Evolutionary conservation across 345 rosid species (phyloP).

Genomic region (Hibiscus trionum): DNA sequence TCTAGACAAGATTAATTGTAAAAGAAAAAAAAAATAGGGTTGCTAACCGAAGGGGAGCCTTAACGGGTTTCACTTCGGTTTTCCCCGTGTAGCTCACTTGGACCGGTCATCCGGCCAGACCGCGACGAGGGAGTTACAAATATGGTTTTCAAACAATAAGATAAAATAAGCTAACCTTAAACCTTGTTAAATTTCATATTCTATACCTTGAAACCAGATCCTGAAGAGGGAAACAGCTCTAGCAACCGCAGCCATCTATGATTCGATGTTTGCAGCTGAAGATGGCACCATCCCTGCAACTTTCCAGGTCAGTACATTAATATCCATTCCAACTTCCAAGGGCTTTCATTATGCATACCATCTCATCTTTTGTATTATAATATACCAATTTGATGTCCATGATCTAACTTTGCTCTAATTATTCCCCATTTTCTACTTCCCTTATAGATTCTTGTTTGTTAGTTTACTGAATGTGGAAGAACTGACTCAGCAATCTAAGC

Average conservation of each 20-base stretch:
- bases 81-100: too few relatives aligned
- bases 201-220: slow-evolving; percentile 34
- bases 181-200: not conserved
- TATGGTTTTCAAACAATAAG: not conserved
- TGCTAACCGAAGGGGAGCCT: too few relatives aligned
- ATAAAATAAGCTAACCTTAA: not conserved
- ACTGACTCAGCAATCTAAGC: not conserved
- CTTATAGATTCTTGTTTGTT: not conserved
- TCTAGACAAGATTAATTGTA: too few relatives aligned
- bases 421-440: not conserved
- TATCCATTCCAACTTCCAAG: not conserved
- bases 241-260: slow-evolving; percentile 96
- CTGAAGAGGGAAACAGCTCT: slow-evolving; percentile 80
- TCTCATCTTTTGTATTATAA: not conserved
- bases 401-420: not conserved
- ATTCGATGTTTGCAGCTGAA: slow-evolving; percentile 84
- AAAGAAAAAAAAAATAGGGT: too few relatives aligned
- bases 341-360: not conserved
- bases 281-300: slow-evolving; percentile 93
- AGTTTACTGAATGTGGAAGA: not conserved
- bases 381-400: not conserved
- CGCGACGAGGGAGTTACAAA: too few relatives aligned
- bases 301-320: slow-evolving; percentile 54
- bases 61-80: too few relatives aligned
- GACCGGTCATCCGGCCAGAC: too few relatives aligned